Conservation (phyloP, 306 rosid species). For the Biancaea sappan region DNA sequence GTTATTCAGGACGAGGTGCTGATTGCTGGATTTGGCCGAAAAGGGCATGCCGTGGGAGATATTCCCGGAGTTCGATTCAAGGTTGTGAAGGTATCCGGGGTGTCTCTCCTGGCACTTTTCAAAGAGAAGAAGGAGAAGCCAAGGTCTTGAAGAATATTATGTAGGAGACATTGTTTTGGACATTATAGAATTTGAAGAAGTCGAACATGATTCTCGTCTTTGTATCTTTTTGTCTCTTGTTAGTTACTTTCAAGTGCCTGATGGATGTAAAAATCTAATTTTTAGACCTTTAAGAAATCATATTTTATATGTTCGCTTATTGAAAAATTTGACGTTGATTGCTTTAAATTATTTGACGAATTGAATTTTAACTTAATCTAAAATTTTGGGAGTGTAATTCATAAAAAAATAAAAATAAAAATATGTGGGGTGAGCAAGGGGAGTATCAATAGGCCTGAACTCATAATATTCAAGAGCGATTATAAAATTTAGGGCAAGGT, state of each 20-base stretch:
- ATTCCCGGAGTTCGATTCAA: constrained; percentile 71
- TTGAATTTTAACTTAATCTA: too few relatives aligned
- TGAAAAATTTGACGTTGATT: neutral
- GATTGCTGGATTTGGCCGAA: constrained; percentile 68
- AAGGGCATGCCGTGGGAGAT: constrained; percentile 71
- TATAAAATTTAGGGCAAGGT: too few relatives aligned
- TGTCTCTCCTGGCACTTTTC: constrained; percentile 66
- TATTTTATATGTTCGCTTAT: neutral
- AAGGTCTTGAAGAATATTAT: constrained; percentile 46
- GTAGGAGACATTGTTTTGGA: neutral
- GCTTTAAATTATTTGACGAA: too few relatives aligned
- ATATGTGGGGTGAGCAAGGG: too few relatives aligned
- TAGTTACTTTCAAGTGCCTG: neutral
- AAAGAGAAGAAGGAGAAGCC: constrained; percentile 76
- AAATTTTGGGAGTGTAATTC: too few relatives aligned
- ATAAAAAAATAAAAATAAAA: too few relatives aligned
- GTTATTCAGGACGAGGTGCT: constrained; percentile 65
- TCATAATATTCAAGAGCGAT: too few relatives aligned
- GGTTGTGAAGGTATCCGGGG: constrained; percentile 72
- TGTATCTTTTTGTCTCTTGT: neutral
- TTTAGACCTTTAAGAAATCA: neutral
- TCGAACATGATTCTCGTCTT: constrained; percentile 18
- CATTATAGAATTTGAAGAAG: constrained; percentile 14
- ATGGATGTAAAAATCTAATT: neutral
- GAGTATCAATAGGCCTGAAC: too few relatives aligned